Conservation (phyloP, 805 yeast species). For the Torulaspora maleeae region DNA sequence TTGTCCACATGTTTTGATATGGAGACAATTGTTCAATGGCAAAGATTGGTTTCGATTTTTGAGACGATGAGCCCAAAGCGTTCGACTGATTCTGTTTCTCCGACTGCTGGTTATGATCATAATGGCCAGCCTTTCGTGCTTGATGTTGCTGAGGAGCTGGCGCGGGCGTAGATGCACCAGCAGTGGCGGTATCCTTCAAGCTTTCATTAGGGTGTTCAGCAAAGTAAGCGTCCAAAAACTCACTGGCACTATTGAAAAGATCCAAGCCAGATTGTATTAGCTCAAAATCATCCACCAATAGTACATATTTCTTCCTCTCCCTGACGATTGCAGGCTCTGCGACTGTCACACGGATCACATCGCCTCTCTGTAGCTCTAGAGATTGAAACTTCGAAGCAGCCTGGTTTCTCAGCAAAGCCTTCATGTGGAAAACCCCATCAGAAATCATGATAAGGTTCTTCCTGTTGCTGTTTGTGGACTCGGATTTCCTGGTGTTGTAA, state of each 20-base stretch:
- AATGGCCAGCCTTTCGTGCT: background rate
- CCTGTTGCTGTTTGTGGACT: slow-evolving; percentile 25
- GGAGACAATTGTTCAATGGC: slow-evolving; percentile 89
- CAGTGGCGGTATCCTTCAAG: slow-evolving; percentile 15
- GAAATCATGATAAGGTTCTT: slow-evolving; percentile 41
- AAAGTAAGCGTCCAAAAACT: slow-evolving; percentile 53
- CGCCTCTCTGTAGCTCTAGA: slow-evolving; percentile 45
- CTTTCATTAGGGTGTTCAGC: slow-evolving; percentile 52
- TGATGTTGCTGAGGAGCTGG: slow-evolving; percentile 6
- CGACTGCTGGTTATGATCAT: slow-evolving; percentile 9
- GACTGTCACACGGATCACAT: slow-evolving; percentile 29
- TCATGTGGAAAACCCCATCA: slow-evolving; percentile 49
- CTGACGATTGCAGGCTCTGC: slow-evolving; percentile 35
- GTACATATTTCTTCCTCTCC: slow-evolving; percentile 44
- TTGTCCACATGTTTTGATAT: slow-evolving; percentile 85
- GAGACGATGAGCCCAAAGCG: slow-evolving; percentile 19
- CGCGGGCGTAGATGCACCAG: slow-evolving; percentile 21
- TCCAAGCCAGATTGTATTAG: slow-evolving; percentile 39
- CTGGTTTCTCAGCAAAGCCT: slow-evolving; percentile 51
- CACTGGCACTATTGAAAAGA: slow-evolving; percentile 38
- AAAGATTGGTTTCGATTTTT: slow-evolving; percentile 43
- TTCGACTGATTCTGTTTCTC: slow-evolving; percentile 5
- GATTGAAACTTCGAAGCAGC: slow-evolving; percentile 43
- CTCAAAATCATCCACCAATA: slow-evolving; percentile 46
- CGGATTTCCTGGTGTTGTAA: slow-evolving; percentile 32